phyloP scores from a whole-genome alignment of 331 rosid genomes.

The Pyracantha coccinea region DNA sequence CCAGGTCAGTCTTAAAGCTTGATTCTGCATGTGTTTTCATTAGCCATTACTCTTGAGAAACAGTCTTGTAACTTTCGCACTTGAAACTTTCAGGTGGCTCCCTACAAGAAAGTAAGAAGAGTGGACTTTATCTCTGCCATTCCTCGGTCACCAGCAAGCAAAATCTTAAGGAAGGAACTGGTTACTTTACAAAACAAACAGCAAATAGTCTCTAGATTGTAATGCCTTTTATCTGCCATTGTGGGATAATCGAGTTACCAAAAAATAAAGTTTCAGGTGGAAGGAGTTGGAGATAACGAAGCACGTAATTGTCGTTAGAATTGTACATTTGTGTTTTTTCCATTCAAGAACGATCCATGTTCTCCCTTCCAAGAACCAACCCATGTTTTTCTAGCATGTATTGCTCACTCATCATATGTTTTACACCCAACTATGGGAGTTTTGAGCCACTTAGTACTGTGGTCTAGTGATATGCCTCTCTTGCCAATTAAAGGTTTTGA shows the following conservation, averaged over 20 bases:
- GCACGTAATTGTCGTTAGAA: not conserved
- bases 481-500: no score
- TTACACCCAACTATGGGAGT: not conserved
- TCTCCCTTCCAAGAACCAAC: not conserved
- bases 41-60: not conserved
- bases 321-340: not conserved
- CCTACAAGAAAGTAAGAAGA: conserved; percentile 74
- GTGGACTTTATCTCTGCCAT: conserved; percentile 52
- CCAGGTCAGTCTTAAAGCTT: conserved; percentile 34
- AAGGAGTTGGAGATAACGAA: not conserved
- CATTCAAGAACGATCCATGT: not conserved
- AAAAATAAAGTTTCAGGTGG: not conserved
- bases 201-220: conserved; percentile 46
- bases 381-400: not conserved
- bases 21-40: not conserved
- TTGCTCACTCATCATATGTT: not conserved
- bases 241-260: not conserved
- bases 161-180: conserved; percentile 85
- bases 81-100: conserved; percentile 66
- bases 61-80: not conserved
- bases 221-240: conserved; percentile 1
- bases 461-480: fast-evolving
- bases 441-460: no score
- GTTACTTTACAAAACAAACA: conserved; percentile 38
- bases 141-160: conserved; percentile 88